Evolutionary conservation across 768 basidiomycete genomes (phyloP), one percentile per base, ranked within the genome.

Genomic region (Boletus subcaerulescens): DNA sequence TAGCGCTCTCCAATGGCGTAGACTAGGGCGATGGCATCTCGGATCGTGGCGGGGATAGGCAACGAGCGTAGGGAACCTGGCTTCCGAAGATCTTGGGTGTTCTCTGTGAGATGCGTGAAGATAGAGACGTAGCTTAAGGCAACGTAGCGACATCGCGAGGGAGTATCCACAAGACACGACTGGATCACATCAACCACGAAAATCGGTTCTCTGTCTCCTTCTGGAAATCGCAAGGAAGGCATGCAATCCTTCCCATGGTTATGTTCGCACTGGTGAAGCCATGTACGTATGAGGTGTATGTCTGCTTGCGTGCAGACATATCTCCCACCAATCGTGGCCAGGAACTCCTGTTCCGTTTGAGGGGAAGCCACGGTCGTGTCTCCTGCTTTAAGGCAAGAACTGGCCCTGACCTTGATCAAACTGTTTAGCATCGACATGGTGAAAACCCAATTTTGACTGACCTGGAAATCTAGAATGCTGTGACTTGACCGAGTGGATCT

Each of bases 91-190:
- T 48, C 18, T 38, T 29, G 44, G 22, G 49, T 55, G 31, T 53
- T 47, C 26, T 47, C 44, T 22, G 11, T 26, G 44, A 56, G 55
- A 50, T 61, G 61, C 8, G 12, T 53, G 52, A 58, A 50, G 4
- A 64, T 55, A 1, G 39, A 35, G 33, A 35, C 33, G 33, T 35
- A 35, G 13, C 33, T 35, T 14, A 35, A 14, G 14, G 33, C 57
- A 24, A 62, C 22, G n/a, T 69, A 67, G 20, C 67, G 67, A 33
- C 56, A 68, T 13, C 13, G 43, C 8, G 52, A n/a, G 57, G 33
- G 33, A 12, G 33, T 54, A 2, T 59, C 49, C 44, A 59, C 60
- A 12, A 64, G 39, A 45, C 63, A 65, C 3, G 47, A 64, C 17
- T 55, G 38, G n/a, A 35, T 35, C 12, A 53, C 63, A 7, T 63